Conservation (phyloP, 768 basidiomycete genomes). For the Hygrophoropsis aurantiaca region DNA sequence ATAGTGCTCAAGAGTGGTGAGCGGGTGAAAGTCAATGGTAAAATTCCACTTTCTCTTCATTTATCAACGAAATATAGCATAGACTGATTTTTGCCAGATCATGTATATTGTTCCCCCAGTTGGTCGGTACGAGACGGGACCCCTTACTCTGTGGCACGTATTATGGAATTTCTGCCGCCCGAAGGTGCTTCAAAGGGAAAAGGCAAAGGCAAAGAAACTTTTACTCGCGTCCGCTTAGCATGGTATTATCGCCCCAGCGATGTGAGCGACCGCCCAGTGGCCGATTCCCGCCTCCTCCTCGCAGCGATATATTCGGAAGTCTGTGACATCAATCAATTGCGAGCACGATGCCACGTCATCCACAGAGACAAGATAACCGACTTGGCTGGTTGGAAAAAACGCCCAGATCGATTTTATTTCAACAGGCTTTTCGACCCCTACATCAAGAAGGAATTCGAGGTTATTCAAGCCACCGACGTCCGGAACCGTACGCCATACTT, state of each 20-base stretch:
- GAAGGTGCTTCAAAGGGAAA: constrained; percentile 67
- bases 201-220: constrained; percentile 65
- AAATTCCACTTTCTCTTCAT: constrained; percentile 22
- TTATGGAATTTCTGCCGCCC: constrained; percentile 94
- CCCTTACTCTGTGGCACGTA: constrained; percentile 92
- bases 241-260: constrained; percentile 98
- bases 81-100: constrained; percentile 61
- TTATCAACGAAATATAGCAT: constrained; percentile 15
- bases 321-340: constrained; percentile 91
- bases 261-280: constrained; percentile 87
- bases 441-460: constrained; percentile 97
- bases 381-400: constrained; percentile 90
- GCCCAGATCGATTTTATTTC: constrained; percentile 96
- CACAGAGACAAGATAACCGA: constrained; percentile 96
- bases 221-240: constrained; percentile 84
- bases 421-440: constrained; percentile 94
- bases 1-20: constrained; percentile 79
- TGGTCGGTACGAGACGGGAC: constrained; percentile 93
- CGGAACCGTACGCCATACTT: constrained; percentile 71
- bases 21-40: constrained; percentile 86
- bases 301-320: constrained; percentile 97
- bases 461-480: constrained; percentile 82
- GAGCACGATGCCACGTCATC: constrained; percentile 89
- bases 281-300: constrained; percentile 88
- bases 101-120: constrained; percentile 94